Evolutionary conservation across 2,329 filamentous ascomycete genomes (phyloP).

Genomic region (Trichoderma brevicompactum): DNA sequence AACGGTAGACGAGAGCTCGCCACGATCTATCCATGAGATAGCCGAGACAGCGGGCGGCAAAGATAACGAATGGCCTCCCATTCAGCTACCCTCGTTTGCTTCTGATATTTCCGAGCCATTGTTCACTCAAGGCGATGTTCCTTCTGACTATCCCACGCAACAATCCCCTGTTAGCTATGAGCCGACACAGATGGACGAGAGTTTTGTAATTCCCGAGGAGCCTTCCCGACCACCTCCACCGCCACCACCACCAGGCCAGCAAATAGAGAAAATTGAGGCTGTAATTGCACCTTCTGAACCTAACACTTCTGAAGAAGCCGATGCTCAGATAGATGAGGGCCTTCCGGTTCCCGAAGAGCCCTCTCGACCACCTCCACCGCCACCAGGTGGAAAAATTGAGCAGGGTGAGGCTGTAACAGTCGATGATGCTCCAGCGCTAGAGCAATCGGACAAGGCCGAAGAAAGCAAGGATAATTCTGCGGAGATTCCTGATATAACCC

Average conservation of each 20-base stretch:
- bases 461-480: neutral
- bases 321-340: slow-evolving; percentile 33
- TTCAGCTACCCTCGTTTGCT: slow-evolving; percentile 29
- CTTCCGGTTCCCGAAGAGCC: neutral
- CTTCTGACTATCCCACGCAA: slow-evolving; percentile 36
- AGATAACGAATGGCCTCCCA: neutral
- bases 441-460: neutral
- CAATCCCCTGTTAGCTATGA: slow-evolving; percentile 32
- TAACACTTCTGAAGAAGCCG: neutral
- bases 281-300: neutral
- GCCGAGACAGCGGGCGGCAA: neutral
- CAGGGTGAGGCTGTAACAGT: slow-evolving; percentile 9
- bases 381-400: slow-evolving; percentile 26
- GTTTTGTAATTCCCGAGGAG: neutral
- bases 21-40: neutral
- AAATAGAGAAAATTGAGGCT: too few species aligned
- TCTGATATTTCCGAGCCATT: slow-evolving; percentile 40
- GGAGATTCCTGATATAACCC: neutral
- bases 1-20: neutral
- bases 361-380: neutral
- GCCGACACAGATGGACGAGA: slow-evolving; percentile 36
- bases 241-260: too few species aligned
- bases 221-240: neutral
- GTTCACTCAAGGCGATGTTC: slow-evolving; percentile 40
- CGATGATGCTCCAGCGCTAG: neutral